These are phyloP conservation scores for Aleurites moluccanus DNA, from an alignment of 441 rosid species.

Conservation along the genomic window DNA sequence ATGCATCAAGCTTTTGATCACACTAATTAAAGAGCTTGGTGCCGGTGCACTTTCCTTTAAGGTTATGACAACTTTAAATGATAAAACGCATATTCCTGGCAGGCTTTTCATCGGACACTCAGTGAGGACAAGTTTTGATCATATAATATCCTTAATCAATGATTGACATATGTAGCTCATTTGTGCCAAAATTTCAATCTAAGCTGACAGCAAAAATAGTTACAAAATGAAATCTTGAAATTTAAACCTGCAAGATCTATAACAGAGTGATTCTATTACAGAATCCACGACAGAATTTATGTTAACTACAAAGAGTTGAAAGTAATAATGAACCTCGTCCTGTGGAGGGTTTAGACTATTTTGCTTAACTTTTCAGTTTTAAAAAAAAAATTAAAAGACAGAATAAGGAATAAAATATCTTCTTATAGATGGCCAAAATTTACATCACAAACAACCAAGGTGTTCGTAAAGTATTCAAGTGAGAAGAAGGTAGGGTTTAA, in stretches of 20 bases:
- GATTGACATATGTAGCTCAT: no score
- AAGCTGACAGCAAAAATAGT: background rate
- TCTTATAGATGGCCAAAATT: background rate
- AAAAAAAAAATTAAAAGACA: no score
- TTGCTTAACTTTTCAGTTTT: no score
- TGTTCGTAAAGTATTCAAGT: background rate
- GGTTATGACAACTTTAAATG: no score
- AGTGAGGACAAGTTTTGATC: background rate
- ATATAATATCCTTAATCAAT: no score
- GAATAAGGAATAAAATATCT: no score
- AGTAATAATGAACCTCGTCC: background rate
- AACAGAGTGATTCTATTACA: background rate
- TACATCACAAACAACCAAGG: background rate
- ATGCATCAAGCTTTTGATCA: no score
- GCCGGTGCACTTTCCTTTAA: no score
- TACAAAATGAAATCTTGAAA: no score
- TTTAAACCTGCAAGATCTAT: background rate
- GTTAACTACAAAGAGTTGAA: background rate
- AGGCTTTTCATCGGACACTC: background rate
- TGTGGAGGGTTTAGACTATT: background rate
- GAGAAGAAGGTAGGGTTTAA: no score
- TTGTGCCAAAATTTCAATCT: no score
- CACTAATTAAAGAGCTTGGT: no score
- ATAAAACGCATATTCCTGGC: background rate
- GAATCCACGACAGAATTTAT: background rate